Evolutionary conservation across 306 rosid species (phyloP).

Genomic region (Cajanus cajan): DNA sequence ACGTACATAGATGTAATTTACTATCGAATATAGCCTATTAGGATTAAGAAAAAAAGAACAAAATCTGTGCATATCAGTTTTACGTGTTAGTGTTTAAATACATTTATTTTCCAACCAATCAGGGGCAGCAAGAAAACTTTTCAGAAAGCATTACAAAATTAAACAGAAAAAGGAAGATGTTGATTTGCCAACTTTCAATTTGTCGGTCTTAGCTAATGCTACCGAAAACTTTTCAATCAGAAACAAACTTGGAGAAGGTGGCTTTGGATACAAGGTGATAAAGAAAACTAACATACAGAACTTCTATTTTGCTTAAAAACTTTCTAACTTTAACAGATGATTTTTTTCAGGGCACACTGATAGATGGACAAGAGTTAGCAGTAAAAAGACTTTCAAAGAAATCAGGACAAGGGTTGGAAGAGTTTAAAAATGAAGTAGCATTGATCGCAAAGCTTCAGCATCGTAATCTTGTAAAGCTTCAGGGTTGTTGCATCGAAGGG

Average conservation of each 20-base stretch:
- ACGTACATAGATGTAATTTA: not conserved
- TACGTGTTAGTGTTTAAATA: too few relatives aligned
- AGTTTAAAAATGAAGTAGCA: not conserved
- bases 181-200: slow-evolving; percentile 34
- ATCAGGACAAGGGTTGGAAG: not conserved
- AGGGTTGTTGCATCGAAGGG: not conserved
- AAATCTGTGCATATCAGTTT: too few relatives aligned
- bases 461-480: not conserved
- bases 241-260: not conserved
- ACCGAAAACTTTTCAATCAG: slow-evolving; percentile 32
- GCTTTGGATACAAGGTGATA: not conserved
- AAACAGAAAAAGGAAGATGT: slow-evolving; percentile 1
- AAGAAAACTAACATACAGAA: not conserved
- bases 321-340: not conserved
- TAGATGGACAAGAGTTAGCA: not conserved
- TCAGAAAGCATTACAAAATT: not conserved
- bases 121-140: not conserved
- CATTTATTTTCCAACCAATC: not conserved
- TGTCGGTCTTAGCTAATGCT: slow-evolving; percentile 20
- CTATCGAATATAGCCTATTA: not conserved
- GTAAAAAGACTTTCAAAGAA: not conserved
- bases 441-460: not conserved
- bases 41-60: too few relatives aligned
- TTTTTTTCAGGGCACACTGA: not conserved
- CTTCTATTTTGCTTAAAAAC: not conserved